A percentile compares a stretch with the other conserved stretches of the same genome.
These are phyloP conservation scores for Phytopythium cucurbitacearum DNA, from an alignment of 352 stramenopile species.

Conservation along the genomic window DNA sequence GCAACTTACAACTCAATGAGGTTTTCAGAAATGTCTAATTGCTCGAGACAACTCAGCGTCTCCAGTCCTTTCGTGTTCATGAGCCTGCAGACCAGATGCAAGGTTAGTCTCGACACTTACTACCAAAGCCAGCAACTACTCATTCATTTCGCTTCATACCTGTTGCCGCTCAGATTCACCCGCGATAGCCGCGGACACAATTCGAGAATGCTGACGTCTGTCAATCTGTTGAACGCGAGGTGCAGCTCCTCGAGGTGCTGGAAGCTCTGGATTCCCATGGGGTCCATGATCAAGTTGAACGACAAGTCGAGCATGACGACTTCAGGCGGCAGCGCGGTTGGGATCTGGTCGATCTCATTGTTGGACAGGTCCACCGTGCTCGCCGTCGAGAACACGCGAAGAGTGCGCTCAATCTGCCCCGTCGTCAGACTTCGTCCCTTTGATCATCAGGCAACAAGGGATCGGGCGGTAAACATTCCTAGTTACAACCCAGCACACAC, in stretches of 20 bases:
- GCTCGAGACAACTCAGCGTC: constrained; percentile 50
- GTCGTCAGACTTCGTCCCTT: constrained; percentile 54
- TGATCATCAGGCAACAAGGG: constrained; percentile 4
- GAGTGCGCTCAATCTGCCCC: constrained; percentile 50
- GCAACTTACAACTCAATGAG: constrained; percentile 64
- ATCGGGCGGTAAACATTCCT: too few relatives aligned
- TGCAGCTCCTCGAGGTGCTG: constrained; percentile 63
- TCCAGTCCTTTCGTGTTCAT: constrained; percentile 65
- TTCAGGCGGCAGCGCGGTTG: constrained; percentile 32
- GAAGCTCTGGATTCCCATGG: constrained; percentile 51
- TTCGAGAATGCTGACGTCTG: constrained; percentile 58
- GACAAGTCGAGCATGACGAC: constrained; percentile 61
- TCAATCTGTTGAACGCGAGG: constrained; percentile 61
- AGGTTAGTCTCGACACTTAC: neutral
- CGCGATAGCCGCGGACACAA: constrained; percentile 52
- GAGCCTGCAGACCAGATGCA: constrained; percentile 19
- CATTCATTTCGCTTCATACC: constrained; percentile 15
- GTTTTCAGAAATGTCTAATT: constrained; percentile 69
- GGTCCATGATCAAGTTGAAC: constrained; percentile 54
- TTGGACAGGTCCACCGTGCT: constrained; percentile 68
- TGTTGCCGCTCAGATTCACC: constrained; percentile 70
- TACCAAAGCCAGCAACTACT: neutral
- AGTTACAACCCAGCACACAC: too few relatives aligned
- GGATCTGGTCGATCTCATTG: constrained; percentile 67
- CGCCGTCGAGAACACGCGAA: constrained; percentile 63